Evolutionary conservation across 2,329 filamentous ascomycete genomes (phyloP).

Genomic region (Trichophyton simii): DNA sequence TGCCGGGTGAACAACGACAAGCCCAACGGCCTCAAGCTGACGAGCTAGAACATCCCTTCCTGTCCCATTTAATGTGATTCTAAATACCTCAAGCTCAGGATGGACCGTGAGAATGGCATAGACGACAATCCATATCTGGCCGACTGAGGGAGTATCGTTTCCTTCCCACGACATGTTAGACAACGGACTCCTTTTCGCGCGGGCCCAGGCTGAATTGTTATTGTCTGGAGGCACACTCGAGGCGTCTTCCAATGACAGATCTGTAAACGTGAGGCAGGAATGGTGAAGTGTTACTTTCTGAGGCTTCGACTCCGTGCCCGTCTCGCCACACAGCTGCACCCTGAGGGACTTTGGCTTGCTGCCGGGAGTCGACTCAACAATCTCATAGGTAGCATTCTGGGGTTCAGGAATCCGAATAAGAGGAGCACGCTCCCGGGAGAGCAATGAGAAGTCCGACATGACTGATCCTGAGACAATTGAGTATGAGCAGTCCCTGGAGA

Average conservation of each 20-base stretch:
- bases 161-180: constrained; percentile 25
- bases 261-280: constrained; percentile 21
- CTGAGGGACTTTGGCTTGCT: constrained; percentile 10
- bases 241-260: constrained; percentile 16
- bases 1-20: constrained; percentile 33
- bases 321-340: constrained; percentile 13
- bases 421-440: constrained; percentile 8
- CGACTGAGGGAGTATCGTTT: constrained; percentile 20
- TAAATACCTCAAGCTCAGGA: constrained; percentile 24
- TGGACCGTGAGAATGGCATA: constrained; percentile 26
- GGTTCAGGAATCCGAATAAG: constrained; percentile 16
- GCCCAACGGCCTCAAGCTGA: constrained; percentile 27
- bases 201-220: constrained; percentile 31
- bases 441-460: constrained; percentile 3
- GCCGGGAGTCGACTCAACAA: constrained; percentile 9
- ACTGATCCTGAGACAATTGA: background rate
- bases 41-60: constrained; percentile 17
- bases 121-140: constrained; percentile 30
- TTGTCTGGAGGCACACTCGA: constrained; percentile 15
- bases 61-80: constrained; percentile 22
- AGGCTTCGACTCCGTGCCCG: constrained; percentile 10
- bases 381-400: constrained; percentile 16
- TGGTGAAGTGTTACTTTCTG: constrained; percentile 13
- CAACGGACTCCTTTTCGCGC: constrained; percentile 21
- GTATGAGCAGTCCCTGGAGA: background rate